These are phyloP conservation scores for Pleomassaria siparia DNA, from an alignment of 2,329 filamentous ascomycete species.

Conservation along the genomic window DNA sequence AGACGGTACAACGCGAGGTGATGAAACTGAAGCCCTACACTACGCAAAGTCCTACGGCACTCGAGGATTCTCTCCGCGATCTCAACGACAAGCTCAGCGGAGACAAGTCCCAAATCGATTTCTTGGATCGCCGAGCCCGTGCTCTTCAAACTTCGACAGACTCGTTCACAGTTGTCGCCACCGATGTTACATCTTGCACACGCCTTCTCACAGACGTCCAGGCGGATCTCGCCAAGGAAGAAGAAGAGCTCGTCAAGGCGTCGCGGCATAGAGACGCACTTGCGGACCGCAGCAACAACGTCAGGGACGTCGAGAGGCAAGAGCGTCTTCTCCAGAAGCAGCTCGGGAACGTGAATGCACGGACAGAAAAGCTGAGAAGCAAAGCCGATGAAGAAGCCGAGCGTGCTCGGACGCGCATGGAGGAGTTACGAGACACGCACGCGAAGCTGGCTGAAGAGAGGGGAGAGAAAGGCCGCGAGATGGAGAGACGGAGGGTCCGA, in stretches of 20 bases:
- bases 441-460: constrained; percentile 81
- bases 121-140: constrained; percentile 81
- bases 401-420: constrained; percentile 84
- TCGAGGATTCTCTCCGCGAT: constrained; percentile 81
- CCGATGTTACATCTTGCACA: constrained; percentile 84
- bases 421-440: constrained; percentile 80
- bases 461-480: constrained; percentile 82
- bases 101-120: constrained; percentile 84
- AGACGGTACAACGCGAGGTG: constrained; percentile 79
- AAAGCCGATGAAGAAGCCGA: constrained; percentile 80
- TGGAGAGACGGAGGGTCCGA: constrained; percentile 86
- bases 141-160: constrained; percentile 90
- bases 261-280: constrained; percentile 82
- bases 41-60: constrained; percentile 78
- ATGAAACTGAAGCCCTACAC: constrained; percentile 90
- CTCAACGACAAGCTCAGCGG: constrained; percentile 74
- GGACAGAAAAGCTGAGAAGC: constrained; percentile 79
- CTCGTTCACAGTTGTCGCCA: constrained; percentile 79
- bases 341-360: constrained; percentile 79
- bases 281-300: constrained; percentile 83
- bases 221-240: constrained; percentile 82
- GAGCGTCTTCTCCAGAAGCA: constrained; percentile 83
- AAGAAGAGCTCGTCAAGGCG: constrained; percentile 82
- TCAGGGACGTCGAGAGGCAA: constrained; percentile 86
- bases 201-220: constrained; percentile 87